Evolutionary conservation across 139 green algal genomes (phyloP).

Genomic region (Pseudopediastrum boryanum): DNA sequence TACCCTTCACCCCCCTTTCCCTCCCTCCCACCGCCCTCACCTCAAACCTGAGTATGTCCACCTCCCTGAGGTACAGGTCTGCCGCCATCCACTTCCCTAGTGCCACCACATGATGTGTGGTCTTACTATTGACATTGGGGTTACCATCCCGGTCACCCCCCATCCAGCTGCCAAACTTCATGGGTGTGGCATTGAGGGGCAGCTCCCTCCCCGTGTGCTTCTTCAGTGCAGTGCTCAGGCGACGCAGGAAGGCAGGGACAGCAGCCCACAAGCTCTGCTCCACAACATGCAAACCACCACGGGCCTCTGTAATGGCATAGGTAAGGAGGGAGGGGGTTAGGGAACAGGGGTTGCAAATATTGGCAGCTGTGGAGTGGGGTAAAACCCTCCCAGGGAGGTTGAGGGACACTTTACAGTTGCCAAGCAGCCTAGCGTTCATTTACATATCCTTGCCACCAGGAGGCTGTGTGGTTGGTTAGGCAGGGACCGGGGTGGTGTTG

Average conservation of each 20-base stretch:
- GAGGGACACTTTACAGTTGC: too few relatives aligned
- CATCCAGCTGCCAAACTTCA: slow-evolving; percentile 92
- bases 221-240: slow-evolving; percentile 79
- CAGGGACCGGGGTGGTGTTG: too few relatives aligned
- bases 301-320: slow-evolving; percentile 73
- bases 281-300: slow-evolving; percentile 92
- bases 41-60: slow-evolving; percentile 90
- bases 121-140: slow-evolving; percentile 88
- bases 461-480: too few relatives aligned
- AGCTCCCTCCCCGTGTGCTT: slow-evolving; percentile 83
- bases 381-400: too few relatives aligned
- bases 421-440: too few relatives aligned
- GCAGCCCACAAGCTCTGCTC: slow-evolving; percentile 91
- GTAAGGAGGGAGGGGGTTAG: neutral
- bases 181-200: slow-evolving; percentile 74
- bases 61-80: slow-evolving; percentile 92
- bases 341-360: neutral
- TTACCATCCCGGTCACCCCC: slow-evolving; percentile 95
- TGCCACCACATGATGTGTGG: slow-evolving; percentile 38
- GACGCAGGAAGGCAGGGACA: slow-evolving; percentile 84
- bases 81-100: slow-evolving; percentile 82
- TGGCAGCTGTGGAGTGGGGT: too few relatives aligned
- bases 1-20: too few relatives aligned
- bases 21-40: slow-evolving; percentile 30
- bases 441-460: too few relatives aligned